These are phyloP conservation scores for Hymenoscyphus occultus DNA, from an alignment of 2,329 filamentous ascomycete genomes.

Conservation along the genomic window DNA sequence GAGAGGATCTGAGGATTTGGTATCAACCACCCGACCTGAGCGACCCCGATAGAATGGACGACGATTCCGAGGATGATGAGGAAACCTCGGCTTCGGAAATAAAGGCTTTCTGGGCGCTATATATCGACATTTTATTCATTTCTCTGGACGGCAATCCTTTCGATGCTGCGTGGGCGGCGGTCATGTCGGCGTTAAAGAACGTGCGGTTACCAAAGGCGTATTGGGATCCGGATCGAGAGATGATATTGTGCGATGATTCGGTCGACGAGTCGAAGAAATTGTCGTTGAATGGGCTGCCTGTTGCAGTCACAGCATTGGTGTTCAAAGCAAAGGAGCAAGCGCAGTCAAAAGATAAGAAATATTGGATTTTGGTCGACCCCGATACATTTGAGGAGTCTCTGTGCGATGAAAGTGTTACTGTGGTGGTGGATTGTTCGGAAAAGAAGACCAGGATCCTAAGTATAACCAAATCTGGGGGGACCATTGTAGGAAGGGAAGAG, in stretches of 20 bases:
- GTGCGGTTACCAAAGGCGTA: constrained; percentile 74
- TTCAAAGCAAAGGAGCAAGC: constrained; percentile 58
- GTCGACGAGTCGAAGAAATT: constrained; percentile 54
- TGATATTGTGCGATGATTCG: constrained; percentile 69
- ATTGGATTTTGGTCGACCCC: constrained; percentile 82
- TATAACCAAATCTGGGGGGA: constrained; percentile 83
- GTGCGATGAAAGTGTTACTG: constrained; percentile 77
- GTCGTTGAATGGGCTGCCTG: constrained; percentile 62
- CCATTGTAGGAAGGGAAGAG: constrained; percentile 60
- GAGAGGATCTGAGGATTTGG: constrained; percentile 71
- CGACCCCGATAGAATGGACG: constrained; percentile 45
- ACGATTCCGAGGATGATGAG: constrained; percentile 34
- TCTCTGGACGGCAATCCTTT: constrained; percentile 90
- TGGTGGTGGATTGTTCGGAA: constrained; percentile 65
- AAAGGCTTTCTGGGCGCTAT: constrained; percentile 91
- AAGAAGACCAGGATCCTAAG: constrained; percentile 56
- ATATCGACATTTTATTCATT: constrained; percentile 93
- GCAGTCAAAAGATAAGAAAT: constrained; percentile 48
- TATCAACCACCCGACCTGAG: constrained; percentile 51
- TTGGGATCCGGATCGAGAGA: constrained; percentile 81
- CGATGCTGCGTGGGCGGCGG: constrained; percentile 83
- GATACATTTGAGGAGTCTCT: constrained; percentile 86
- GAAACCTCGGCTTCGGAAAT: constrained; percentile 46
- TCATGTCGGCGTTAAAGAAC: constrained; percentile 76
- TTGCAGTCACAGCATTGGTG: constrained; percentile 75